Conservation (phyloP, 2,329 filamentous ascomycete genomes). For the Nemania sp. region DNA sequence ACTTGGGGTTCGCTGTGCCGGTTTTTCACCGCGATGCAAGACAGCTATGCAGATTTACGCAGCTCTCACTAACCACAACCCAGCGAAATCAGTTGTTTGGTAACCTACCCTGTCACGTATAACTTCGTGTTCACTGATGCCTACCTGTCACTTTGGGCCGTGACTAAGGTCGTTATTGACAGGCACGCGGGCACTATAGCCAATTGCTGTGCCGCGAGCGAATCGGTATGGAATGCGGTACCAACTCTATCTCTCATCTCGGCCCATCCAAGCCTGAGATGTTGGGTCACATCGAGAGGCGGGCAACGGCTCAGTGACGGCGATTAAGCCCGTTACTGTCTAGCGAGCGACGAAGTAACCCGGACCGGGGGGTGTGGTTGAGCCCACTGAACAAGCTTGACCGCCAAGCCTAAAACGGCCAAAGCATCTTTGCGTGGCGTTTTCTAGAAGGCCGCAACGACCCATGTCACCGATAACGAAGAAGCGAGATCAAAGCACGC, state of each 20-base stretch:
- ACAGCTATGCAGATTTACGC: not conserved
- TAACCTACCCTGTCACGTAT: slow-evolving; percentile 15
- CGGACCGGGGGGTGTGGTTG: not conserved
- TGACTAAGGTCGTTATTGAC: slow-evolving; percentile 20
- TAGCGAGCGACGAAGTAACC: slow-evolving; percentile 11
- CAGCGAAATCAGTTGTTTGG: slow-evolving; percentile 1
- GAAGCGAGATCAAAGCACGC: slow-evolving; percentile 21
- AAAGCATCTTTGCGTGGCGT: slow-evolving; percentile 19
- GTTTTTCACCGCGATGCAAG: not conserved
- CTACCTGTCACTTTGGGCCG: slow-evolving; percentile 15
- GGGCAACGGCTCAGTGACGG: slow-evolving; percentile 20
- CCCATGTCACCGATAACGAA: slow-evolving; percentile 25
- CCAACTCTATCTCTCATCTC: slow-evolving; percentile 18
- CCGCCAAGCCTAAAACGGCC: slow-evolving; percentile 16
- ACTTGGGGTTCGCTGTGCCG: not conserved
- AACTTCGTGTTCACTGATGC: not conserved
- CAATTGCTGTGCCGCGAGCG: slow-evolving; percentile 8
- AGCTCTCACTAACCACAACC: not conserved
- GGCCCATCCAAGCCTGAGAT: slow-evolving; percentile 17
- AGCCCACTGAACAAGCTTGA: slow-evolving; percentile 27
- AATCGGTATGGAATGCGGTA: slow-evolving; percentile 23
- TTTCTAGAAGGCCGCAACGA: slow-evolving; percentile 23
- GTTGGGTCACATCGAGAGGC: slow-evolving; percentile 23
- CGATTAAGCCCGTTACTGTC: slow-evolving; percentile 19
- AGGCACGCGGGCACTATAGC: slow-evolving; percentile 18